These are phyloP conservation scores for Pseudozyma flocculosa DNA, from an alignment of 1,284 basidiomycete species.

Conservation along the genomic window DNA sequence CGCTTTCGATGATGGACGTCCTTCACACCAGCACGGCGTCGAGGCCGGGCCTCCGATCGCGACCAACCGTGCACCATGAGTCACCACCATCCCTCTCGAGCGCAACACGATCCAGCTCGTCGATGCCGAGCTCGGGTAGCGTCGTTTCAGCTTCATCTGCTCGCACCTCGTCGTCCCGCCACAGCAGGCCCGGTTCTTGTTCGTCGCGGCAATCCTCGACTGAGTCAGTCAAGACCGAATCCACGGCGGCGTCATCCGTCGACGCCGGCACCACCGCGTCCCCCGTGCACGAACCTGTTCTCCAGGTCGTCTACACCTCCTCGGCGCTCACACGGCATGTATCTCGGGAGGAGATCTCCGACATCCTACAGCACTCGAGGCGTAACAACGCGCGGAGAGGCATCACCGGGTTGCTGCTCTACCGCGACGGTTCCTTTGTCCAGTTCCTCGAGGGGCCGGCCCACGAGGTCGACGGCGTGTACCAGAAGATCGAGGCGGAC, in stretches of 20 bases:
- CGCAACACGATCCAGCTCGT: background rate
- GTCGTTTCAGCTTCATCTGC: constrained; percentile 14
- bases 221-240: constrained; percentile 16
- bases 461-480: constrained; percentile 18
- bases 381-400: constrained; percentile 16
- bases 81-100: constrained; percentile 16
- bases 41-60: constrained; percentile 1
- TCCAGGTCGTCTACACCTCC: constrained; percentile 39
- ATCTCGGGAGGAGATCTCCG: constrained; percentile 12
- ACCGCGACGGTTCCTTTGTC: constrained; percentile 34
- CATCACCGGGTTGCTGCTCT: constrained; percentile 32
- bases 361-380: constrained; percentile 21
- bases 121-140: background rate
- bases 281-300: constrained; percentile 3
- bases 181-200: background rate
- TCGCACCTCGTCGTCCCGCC: constrained; percentile 10
- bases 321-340: constrained; percentile 21
- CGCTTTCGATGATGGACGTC: constrained; percentile 1
- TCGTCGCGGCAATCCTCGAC: constrained; percentile 29
- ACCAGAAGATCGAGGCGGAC: constrained; percentile 25
- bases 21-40: constrained; percentile 7
- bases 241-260: constrained; percentile 7
- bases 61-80: constrained; percentile 16
- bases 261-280: too few relatives aligned
- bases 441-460: constrained; percentile 38